Evolutionary conservation across 768 basidiomycete species (phyloP).

Genomic region (Amanita rimosa): DNA sequence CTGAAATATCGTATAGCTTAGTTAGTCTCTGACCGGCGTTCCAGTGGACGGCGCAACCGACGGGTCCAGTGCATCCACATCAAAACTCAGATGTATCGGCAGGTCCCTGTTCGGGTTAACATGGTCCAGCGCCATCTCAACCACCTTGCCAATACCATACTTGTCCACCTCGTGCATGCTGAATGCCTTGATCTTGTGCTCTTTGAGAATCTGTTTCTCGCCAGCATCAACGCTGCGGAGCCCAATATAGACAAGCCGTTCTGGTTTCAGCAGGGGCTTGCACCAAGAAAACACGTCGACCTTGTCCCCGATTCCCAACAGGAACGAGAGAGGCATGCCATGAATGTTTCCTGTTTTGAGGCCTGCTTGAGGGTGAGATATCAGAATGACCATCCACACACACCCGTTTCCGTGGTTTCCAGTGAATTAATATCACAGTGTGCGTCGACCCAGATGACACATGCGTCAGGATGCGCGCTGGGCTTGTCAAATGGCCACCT

Average conservation of each 20-base stretch:
- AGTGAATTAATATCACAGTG: slow-evolving; percentile 95
- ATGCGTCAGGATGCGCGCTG: slow-evolving; percentile 67
- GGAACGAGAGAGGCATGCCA: slow-evolving; percentile 96
- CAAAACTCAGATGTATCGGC: slow-evolving; percentile 94
- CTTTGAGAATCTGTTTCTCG: slow-evolving; percentile 78
- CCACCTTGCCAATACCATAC: slow-evolving; percentile 87
- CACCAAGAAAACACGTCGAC: slow-evolving; percentile 38
- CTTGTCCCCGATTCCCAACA: slow-evolving; percentile 45
- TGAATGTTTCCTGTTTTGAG: slow-evolving; percentile 73
- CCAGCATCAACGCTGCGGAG: slow-evolving; percentile 86
- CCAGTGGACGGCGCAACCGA: slow-evolving; percentile 93
- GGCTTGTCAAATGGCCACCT: slow-evolving; percentile 5
- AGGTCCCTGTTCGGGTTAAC: slow-evolving; percentile 76
- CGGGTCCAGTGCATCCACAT: slow-evolving; percentile 92
- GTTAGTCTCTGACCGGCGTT: slow-evolving; percentile 52
- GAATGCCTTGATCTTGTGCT: slow-evolving; percentile 76
- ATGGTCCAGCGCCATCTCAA: slow-evolving; percentile 93
- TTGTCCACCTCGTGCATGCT: slow-evolving; percentile 89
- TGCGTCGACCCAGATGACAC: slow-evolving; percentile 95
- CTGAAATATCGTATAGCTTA: not conserved
- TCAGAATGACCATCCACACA: slow-evolving; percentile 11
- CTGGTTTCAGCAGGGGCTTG: slow-evolving; percentile 54
- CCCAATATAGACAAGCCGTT: slow-evolving; percentile 91
- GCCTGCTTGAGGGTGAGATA: slow-evolving; percentile 1
- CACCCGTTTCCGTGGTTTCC: slow-evolving; percentile 68